phyloP scores from a whole-genome alignment of 352 stramenopile genomes.

The Phytophthora boehmeriae region DNA sequence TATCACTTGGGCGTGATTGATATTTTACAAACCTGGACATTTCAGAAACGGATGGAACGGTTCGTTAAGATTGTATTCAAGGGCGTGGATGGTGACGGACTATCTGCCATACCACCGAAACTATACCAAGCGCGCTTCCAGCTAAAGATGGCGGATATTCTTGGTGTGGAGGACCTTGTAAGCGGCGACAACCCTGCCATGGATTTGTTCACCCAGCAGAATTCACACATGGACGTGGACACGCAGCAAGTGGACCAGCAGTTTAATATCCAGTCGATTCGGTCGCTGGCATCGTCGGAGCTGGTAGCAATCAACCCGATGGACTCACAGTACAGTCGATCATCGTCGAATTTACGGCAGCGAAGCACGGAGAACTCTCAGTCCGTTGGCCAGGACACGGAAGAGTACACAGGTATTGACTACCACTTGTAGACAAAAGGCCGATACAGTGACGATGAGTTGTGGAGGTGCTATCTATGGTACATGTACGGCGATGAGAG shows the following conservation, averaged over 20 bases:
- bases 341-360: slow-evolving; percentile 57
- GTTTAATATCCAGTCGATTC: slow-evolving; percentile 69
- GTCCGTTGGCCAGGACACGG: slow-evolving; percentile 77
- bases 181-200: slow-evolving; percentile 45
- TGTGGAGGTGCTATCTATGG: slow-evolving; percentile 11
- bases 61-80: slow-evolving; percentile 90
- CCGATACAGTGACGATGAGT: slow-evolving; percentile 13
- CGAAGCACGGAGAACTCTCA: slow-evolving; percentile 66
- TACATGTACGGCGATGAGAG: neutral
- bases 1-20: slow-evolving; percentile 93
- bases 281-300: slow-evolving; percentile 68
- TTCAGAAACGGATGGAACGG: slow-evolving; percentile 87
- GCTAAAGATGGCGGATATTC: slow-evolving; percentile 86
- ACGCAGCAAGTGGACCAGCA: slow-evolving; percentile 63
- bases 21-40: slow-evolving; percentile 91
- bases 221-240: slow-evolving; percentile 89
- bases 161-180: slow-evolving; percentile 79
- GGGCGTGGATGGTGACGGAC: slow-evolving; percentile 74
- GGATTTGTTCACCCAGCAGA: slow-evolving; percentile 83
- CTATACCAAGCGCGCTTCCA: slow-evolving; percentile 89
- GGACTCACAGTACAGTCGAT: slow-evolving; percentile 70
- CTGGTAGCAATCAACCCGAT: slow-evolving; percentile 62
- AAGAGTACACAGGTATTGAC: slow-evolving; percentile 86
- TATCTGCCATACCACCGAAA: slow-evolving; percentile 86
- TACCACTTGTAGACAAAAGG: slow-evolving; percentile 74